These are phyloP conservation scores for Pyracantha coccinea DNA, from an alignment of 331 rosid genomes.

Conservation along the genomic window DNA sequence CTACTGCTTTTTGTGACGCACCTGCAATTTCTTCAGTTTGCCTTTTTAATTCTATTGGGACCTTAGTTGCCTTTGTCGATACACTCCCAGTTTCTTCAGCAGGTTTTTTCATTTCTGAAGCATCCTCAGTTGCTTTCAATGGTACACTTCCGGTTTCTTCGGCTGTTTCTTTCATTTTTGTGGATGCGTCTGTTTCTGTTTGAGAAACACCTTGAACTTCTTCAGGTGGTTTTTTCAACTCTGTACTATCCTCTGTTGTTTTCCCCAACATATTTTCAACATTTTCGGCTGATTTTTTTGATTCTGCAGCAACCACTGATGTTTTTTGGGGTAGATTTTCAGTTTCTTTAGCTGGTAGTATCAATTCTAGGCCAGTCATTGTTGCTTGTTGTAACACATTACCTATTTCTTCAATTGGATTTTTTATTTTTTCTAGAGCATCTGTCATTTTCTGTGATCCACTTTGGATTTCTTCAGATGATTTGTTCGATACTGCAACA, in stretches of 20 bases:
- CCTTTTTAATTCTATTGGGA: not conserved
- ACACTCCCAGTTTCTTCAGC: not conserved
- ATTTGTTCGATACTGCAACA: not conserved
- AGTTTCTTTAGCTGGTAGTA: not conserved
- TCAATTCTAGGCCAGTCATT: not conserved
- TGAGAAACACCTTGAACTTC: not conserved
- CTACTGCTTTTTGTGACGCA: not conserved
- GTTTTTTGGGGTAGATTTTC: not conserved
- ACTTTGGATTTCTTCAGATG: not conserved
- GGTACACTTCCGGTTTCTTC: not conserved
- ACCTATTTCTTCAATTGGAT: not conserved
- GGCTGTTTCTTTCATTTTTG: not conserved
- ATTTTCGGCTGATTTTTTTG: not conserved
- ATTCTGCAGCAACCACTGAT: not conserved
- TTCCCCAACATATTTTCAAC: not conserved
- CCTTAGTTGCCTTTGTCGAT: not conserved
- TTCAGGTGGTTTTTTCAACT: not conserved
- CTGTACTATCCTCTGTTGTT: not conserved
- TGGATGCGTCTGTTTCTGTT: not conserved
- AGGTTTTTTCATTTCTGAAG: not conserved
- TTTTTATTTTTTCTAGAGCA: not conserved
- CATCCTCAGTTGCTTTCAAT: not conserved
- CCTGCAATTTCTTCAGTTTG: not conserved
- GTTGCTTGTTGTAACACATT: not conserved
- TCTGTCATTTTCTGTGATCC: not conserved